A percentile compares a stretch with the other conserved stretches of the same genome.
These are phyloP conservation scores for Gnomoniopsis sp. DNA, from an alignment of 2,329 filamentous ascomycete genomes.

Conservation along the genomic window DNA sequence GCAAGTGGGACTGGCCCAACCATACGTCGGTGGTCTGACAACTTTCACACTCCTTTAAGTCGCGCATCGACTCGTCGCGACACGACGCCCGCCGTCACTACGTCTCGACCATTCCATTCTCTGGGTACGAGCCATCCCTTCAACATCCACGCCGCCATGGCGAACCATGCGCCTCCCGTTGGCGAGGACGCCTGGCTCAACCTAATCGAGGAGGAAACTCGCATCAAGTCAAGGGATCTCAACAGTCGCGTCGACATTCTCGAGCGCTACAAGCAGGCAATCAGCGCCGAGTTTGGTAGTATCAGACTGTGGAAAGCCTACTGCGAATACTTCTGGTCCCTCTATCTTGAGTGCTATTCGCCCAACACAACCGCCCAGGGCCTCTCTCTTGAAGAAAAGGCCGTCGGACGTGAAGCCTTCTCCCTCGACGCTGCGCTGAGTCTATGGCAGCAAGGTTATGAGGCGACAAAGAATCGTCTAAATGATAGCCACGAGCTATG, in stretches of 20 bases:
- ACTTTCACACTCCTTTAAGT: not conserved
- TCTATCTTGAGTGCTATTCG: constrained; percentile 62
- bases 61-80: constrained; percentile 1
- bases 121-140: not conserved
- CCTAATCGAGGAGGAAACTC: constrained; percentile 69
- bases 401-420: constrained; percentile 69
- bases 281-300: constrained; percentile 69
- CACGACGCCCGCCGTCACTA: not conserved
- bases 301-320: constrained; percentile 73
- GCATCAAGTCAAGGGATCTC: constrained; percentile 51
- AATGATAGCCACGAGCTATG: constrained; percentile 75
- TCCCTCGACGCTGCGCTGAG: constrained; percentile 62
- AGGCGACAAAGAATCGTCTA: constrained; percentile 69
- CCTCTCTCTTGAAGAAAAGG: constrained; percentile 65
- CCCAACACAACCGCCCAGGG: constrained; percentile 41
- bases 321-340: constrained; percentile 72
- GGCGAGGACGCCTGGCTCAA: constrained; percentile 77
- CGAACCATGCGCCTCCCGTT: constrained; percentile 44
- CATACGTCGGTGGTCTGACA: not conserved
- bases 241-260: constrained; percentile 67
- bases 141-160: constrained; percentile 33
- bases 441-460: constrained; percentile 69
- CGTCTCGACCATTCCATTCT: not conserved
- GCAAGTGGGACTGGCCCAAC: not conserved
- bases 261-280: constrained; percentile 69